Base-by-base conservation (phyloP, 371 early-diverging fungal genomes). In the Circinella minor region DNA sequence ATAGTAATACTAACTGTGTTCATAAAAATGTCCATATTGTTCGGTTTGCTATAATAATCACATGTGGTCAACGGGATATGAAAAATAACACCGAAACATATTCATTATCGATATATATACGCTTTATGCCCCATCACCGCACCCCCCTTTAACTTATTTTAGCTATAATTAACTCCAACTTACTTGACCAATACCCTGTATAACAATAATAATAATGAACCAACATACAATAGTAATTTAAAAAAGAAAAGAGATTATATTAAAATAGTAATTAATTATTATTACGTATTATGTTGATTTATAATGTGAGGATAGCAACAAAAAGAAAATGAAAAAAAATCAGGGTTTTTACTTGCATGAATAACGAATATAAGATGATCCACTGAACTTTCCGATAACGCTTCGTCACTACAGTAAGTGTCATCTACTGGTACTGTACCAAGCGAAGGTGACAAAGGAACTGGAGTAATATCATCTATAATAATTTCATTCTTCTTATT, bases 181-280 rank as follows among this genome's bases (percentile, higher is more conserved):
- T 76, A 81, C 83, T 72, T 88, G 85, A 47, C 91, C 91, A 83
- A 91, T 91, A 47, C 91, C 91, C 84, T 84, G 71, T 36, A 36
- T 0, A 13, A 47, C 43, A 43, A 43, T 43, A 43, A 9, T 43
- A 43, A 9, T 43, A 43, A 43, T 43, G 46, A 27, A 54, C 43
- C 27, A 4, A 55, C 18, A 48, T 55, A 36, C 27, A 55, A 9
- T 27, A 27, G 27, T 27, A 27, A 27, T 27, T 27, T 1, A 27
- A 27, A 27, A 27, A 27, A 27, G 27, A 27, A 27, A 27, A 27
- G 27, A 27, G 27, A 27, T 37, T 8, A 66, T 27, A 62, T 15
- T 18, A 55, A 48, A 37, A 38, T 54, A 61, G 36, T 34, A 9
- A 34, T 27, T 2, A 27, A 27, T 27, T 27, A 27, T 27, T 27